Percentiles rank a stretch among this genome's conserved stretches.
phyloP scores from a whole-genome alignment of 352 stramenopile genomes.

The Phytophthora brassicae region DNA sequence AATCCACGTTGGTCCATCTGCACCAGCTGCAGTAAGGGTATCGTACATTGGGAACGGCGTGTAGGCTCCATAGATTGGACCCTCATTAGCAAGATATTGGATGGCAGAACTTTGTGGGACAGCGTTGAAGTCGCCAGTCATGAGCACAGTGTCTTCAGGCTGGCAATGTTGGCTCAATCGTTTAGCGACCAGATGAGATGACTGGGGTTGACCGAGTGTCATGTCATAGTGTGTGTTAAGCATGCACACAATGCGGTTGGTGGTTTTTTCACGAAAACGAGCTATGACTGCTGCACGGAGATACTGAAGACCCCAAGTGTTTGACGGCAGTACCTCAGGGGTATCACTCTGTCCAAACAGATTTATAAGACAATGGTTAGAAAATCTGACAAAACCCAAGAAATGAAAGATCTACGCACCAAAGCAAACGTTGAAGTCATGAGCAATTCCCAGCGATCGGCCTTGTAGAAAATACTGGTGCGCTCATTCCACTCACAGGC shows the following conservation, averaged over 20 bases:
- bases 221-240: constrained; percentile 84
- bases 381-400: background rate
- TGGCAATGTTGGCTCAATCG: constrained; percentile 48
- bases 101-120: constrained; percentile 34
- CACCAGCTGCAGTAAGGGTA: constrained; percentile 46
- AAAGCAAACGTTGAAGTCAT: constrained; percentile 53
- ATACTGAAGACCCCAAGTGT: constrained; percentile 71
- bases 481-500: constrained; percentile 62
- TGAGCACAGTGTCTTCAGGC: constrained; percentile 45
- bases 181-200: constrained; percentile 49
- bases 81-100: constrained; percentile 42
- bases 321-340: constrained; percentile 50
- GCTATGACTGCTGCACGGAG: constrained; percentile 54
- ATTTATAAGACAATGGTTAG: constrained; percentile 5
- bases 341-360: constrained; percentile 54
- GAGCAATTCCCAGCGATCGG: constrained; percentile 44
- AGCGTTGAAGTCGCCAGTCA: constrained; percentile 77
- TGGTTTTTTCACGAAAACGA: constrained; percentile 47
- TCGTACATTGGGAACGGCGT: constrained; percentile 66
- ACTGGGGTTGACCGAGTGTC: constrained; percentile 50
- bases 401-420: constrained; percentile 30
- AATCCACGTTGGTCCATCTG: constrained; percentile 61
- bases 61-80: constrained; percentile 21
- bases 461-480: constrained; percentile 69
- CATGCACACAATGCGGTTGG: constrained; percentile 48